Evolutionary conservation across 768 basidiomycete species (phyloP), one percentile per base, ranked within the genome.

Genomic region (Tylopilus subfusipes): DNA sequence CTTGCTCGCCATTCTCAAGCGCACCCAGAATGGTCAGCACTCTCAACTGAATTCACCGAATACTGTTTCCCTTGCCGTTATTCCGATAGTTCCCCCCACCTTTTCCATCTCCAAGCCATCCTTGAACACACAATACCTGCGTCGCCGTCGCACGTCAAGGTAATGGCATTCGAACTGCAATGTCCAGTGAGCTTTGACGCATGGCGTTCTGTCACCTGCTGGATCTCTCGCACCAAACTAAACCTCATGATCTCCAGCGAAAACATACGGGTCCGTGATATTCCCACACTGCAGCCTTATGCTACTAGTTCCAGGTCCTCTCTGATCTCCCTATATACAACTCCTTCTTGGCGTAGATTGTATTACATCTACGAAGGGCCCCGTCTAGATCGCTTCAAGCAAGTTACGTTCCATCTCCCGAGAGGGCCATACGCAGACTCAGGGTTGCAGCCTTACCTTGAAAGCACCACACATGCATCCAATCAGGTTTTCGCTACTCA

Each of bases 401-500:
- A 1, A 13, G 13, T 33, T 4, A 16, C 31, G 8, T 62, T 75
- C 33, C 27, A 51, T 24, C 64, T 81, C 4, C 72, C 61, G 1
- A 25, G 29, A 0, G 68, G 67, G 5, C 57, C 60, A 7, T 82
- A 82, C 52, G 31, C 31, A 33, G 31, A 33, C 31, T 33, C 0
- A 54, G 5, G 50, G 48, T 4, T 81, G n/a, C 72, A 75, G 31
- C 72, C 67, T 57, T 73, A 73, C 18, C 55, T 79, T 5, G 39
- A 56, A 19, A 43, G 50, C 2, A 77, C 75, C 8, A 62, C 56
- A 18, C 75, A 79, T 46, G 72, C 73, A 0, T 66, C 77, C 1
- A 83, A 83, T 45, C 56, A 68, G n/a, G 62, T 77, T 33, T 58
- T 83, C 21, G 73, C 75, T 21, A 59, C 64, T 18, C 82, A 83